Percentiles rank a stretch among this genome's conserved stretches.
Conservation (phyloP, 805 yeast species). For the Cyberlindnera saturnus region DNA sequence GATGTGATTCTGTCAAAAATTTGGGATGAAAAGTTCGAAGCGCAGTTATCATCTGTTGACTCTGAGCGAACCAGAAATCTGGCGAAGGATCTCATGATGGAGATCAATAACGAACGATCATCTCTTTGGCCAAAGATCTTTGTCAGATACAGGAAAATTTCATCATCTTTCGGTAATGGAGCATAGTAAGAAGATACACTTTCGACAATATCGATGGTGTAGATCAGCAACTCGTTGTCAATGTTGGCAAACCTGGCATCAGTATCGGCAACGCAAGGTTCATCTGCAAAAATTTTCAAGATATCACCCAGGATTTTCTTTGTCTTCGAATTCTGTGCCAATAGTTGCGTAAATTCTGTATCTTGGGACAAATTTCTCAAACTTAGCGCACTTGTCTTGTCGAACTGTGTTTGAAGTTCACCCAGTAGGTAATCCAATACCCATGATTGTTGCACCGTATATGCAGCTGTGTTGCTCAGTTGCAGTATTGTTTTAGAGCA, state of each 20-base stretch:
- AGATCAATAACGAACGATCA: constrained; percentile 66
- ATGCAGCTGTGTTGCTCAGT: constrained; percentile 19
- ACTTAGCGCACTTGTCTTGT: constrained; percentile 35
- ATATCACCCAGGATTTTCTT: constrained; percentile 38
- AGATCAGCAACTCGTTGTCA: constrained; percentile 54
- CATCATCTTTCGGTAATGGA: constrained; percentile 67
- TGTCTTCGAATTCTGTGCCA: constrained; percentile 50
- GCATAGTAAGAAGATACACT: constrained; percentile 77
- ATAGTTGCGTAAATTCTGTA: constrained; percentile 69
- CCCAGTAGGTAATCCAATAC: constrained; percentile 19
- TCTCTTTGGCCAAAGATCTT: constrained; percentile 42
- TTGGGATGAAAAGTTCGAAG: constrained; percentile 38
- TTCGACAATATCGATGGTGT: constrained; percentile 76
- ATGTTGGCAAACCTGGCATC: constrained; percentile 19
- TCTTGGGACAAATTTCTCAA: constrained; percentile 83
- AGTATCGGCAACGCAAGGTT: constrained; percentile 15
- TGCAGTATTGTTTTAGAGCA: constrained; percentile 18
- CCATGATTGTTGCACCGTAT: constrained; percentile 18
- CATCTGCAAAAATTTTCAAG: constrained; percentile 28
- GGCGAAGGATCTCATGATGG: constrained; percentile 70
- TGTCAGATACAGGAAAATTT: constrained; percentile 52
- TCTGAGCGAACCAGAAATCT: constrained; percentile 65
- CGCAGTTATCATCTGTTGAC: constrained; percentile 40
- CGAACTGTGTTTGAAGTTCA: constrained; percentile 11
- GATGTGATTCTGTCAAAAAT: constrained; percentile 51